Base-by-base conservation (phyloP, 176 grass and related monocot genomes). In the Leersia perrieri region DNA sequence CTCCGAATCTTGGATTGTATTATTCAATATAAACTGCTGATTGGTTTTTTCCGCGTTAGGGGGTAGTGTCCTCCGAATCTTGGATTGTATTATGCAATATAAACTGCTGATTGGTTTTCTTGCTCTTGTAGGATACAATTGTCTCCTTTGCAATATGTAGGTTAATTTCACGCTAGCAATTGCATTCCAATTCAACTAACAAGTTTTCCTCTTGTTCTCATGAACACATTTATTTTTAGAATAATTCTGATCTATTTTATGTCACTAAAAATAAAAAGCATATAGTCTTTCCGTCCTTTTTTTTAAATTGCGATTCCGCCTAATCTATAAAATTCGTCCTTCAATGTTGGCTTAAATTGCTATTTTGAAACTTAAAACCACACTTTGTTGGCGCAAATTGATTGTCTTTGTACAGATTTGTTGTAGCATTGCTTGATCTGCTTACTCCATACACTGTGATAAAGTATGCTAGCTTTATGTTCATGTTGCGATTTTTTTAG, bases 221-320 rank as follows among this genome's bases (percentile, higher is more conserved):
- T 3, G 53, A 58, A 11, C 8, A 20, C 45, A 1, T 18, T 49
- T 79, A 11, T 66, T 11, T 18, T 0, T 16, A 22, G 57, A 11
- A n/a, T 64, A 7, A 53, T 11, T 75, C 62, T 9, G n/a, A 25
- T 64, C 22, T 27, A 49, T 35, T 35, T 25, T 82, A 49, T 9
- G 20, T 1, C 33, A 7, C 0, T 7, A 0, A 3, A 2, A 35
- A 5, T 12, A 0, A 2, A 1, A 23, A 10, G 22, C 5, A 0
- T 36, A 18, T 63, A 53, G 49, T 53, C 49, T 53, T 53, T 10
- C 33, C 20, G 49, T 0, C 7, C 1, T 10, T 33, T 49, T 29
- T 23, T 1, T 9, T 62, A 18, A 34, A 6, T 18, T 33, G 9
- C 49, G 2, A 18, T 5, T 63, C 72, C 3, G 5, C 62, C 33